Evolutionary conservation across 2,329 filamentous ascomycete species (phyloP).

Genomic region (Fusarium brachygibbosum): DNA sequence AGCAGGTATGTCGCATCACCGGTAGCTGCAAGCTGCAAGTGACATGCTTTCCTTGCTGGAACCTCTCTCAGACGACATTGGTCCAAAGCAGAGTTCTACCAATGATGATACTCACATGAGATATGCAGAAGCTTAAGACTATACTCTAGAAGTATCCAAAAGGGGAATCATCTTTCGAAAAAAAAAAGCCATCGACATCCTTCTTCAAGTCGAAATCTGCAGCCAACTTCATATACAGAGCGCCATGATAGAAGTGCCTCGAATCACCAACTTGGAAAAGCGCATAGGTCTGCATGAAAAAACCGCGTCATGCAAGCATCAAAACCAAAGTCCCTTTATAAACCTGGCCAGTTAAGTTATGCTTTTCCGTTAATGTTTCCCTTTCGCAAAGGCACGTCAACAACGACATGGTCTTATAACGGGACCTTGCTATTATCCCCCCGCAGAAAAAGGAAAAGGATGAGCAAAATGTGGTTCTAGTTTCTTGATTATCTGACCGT

Average conservation of each 20-base stretch:
- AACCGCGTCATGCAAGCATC: slow-evolving; percentile 22
- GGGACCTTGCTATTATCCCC: slow-evolving; percentile 6
- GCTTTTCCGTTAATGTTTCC: neutral
- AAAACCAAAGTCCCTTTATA: slow-evolving; percentile 31
- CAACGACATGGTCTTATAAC: neutral
- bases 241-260: slow-evolving; percentile 1
- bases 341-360: neutral
- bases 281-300: slow-evolving; percentile 9
- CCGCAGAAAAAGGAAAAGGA: slow-evolving; percentile 3
- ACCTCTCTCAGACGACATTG: neutral
- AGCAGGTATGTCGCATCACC: neutral
- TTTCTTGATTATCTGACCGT: slow-evolving; percentile 14
- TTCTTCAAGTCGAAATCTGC: slow-evolving; percentile 7
- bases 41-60: slow-evolving; percentile 4
- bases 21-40: slow-evolving; percentile 16
- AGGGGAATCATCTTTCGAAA: slow-evolving; percentile 24
- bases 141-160: slow-evolving; percentile 23
- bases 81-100: neutral
- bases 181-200: neutral
- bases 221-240: slow-evolving; percentile 1
- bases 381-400: neutral
- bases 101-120: neutral
- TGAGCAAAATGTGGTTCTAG: slow-evolving; percentile 1
- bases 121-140: slow-evolving; percentile 3
- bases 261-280: neutral